A percentile compares a stretch with the other conserved stretches of the same genome.
These are phyloP conservation scores for Rhytidhysteron rufulum DNA, from an alignment of 2,329 filamentous ascomycete species.

Conservation along the genomic window DNA sequence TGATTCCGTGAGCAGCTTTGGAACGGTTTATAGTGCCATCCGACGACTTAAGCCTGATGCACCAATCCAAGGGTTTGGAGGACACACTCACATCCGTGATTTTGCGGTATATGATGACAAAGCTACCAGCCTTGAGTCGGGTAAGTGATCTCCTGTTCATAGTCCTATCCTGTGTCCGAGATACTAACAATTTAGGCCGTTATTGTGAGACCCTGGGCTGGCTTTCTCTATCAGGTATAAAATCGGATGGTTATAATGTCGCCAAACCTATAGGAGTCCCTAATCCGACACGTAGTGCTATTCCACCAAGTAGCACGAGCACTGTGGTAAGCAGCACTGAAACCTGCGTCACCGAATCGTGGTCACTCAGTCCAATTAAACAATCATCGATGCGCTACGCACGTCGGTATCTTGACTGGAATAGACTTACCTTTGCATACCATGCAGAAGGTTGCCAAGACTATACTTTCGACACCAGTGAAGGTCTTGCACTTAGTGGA, in stretches of 20 bases:
- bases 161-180: no score
- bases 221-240: conserved; percentile 60
- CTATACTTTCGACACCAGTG: conserved; percentile 47
- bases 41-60: conserved; percentile 53
- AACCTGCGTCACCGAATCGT: conserved; percentile 24
- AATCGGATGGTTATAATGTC: conserved; percentile 36
- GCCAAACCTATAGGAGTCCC: conserved; percentile 43
- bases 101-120: conserved; percentile 61
- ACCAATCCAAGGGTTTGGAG: conserved; percentile 63
- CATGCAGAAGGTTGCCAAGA: conserved; percentile 53
- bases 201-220: conserved; percentile 69
- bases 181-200: conserved; percentile 41
- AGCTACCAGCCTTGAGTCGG: conserved; percentile 59
- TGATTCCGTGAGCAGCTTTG: conserved; percentile 43
- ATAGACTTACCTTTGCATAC: conserved; percentile 61
- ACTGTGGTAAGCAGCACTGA: conserved; percentile 29
- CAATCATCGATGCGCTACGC: conserved; percentile 45
- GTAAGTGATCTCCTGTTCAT: no score
- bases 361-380: no score
- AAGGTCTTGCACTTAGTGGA: conserved; percentile 45
- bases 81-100: conserved; percentile 63
- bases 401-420: conserved; percentile 66
- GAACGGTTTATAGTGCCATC: conserved; percentile 56
- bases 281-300: conserved; percentile 38
- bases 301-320: conserved; percentile 27